Evolutionary conservation across 345 rosid genomes (phyloP), one percentile per base, ranked within the genome.

Genomic region (Brassica nigra): DNA sequence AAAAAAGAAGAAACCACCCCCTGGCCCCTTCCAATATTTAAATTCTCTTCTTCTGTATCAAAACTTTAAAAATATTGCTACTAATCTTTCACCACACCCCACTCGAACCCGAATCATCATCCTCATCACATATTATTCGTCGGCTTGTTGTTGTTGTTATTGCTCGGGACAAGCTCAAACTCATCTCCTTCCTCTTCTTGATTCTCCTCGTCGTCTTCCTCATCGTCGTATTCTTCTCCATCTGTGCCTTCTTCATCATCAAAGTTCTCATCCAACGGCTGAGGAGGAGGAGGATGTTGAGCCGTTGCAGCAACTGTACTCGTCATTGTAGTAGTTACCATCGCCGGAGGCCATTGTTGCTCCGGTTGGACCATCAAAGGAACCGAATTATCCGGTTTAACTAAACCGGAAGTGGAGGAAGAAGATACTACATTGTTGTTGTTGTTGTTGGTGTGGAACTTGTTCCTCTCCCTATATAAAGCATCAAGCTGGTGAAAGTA

Each of bases 401-500:
- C 15, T 65, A 77, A 83, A 79, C 34, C 78, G 58, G 80, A 66
- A 65, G 62, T 15, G 0, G 80, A 76, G 10, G 83, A 70, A 23
- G 83, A 64, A 7, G 80, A 42, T 4, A 64, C 18, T 9, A 12
- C 54, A 4, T 44, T 44, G 54, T 44, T 30, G 8, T 34, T 68
- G 20, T 11, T 54, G 68, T 2, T 61, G 18, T 2, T 44, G 59
- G 12, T 16, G 23, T 78, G 84, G 30, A 62, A 68, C 23, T 83
- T 88, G 86, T 81, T 81, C 82, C 75, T 86, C 76, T 88, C 87
- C 64, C 71, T 84, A 58, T 90, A 89, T 10, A 90, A 75, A 75
- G 91, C 95, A 18, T 88, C 90, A 7, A 90, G 92, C 72, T 86
- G 91, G 62, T 88, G 89, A 77, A 89, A 90, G 70, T 91, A 91